phyloP scores from a whole-genome alignment of 768 basidiomycete genomes.

The Podaxis sp. region DNA sequence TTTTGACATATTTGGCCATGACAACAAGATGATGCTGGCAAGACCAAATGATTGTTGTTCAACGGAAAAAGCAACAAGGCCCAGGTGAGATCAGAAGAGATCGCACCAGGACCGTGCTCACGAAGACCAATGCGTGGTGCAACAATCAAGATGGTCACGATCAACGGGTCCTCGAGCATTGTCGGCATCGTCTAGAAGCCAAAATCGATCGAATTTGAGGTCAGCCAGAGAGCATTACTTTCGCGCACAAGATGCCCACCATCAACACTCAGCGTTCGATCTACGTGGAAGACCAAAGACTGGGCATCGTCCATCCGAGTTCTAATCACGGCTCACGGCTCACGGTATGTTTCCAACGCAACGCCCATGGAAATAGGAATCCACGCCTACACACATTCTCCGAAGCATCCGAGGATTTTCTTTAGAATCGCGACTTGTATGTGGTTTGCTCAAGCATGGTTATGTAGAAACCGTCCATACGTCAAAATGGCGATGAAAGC shows the following conservation, averaged over 20 bases:
- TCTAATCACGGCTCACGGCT: no score
- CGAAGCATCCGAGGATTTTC: neutral
- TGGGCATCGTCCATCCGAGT: no score
- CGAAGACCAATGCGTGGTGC: neutral
- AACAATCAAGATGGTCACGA: no score
- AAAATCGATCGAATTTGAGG: no score
- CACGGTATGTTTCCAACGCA: neutral
- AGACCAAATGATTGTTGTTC: neutral
- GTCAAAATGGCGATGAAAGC: neutral
- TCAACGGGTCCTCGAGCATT: neutral
- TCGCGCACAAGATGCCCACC: no score
- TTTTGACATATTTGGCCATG: slow-evolving; percentile 3
- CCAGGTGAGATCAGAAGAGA: neutral
- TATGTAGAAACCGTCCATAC: neutral
- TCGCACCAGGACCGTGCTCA: neutral
- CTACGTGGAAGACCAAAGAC: no score
- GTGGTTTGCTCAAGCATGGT: neutral
- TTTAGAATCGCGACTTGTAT: neutral
- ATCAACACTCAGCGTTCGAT: no score
- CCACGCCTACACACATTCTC: neutral
- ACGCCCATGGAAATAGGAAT: neutral
- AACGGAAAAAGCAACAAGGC: neutral
- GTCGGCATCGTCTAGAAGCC: neutral
- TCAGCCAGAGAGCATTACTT: no score
- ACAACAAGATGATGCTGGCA: neutral